phyloP scores from a whole-genome alignment of 768 basidiomycete genomes.

The Amanita polypyramis region DNA sequence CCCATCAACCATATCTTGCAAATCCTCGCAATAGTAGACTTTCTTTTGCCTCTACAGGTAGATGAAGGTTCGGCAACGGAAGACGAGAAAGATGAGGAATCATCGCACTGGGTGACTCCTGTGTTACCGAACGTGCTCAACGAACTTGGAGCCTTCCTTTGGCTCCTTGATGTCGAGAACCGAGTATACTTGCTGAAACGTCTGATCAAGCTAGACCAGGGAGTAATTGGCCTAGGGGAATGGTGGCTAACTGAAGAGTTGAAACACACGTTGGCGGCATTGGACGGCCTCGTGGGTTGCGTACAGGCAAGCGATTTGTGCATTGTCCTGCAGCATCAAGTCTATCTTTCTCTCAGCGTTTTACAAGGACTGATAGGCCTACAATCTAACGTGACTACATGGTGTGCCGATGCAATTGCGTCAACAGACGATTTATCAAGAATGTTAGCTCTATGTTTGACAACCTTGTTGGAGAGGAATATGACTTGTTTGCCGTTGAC shows the following conservation, averaged over 20 bases:
- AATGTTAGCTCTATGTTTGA: constrained; percentile 30
- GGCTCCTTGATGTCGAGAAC: constrained; percentile 43
- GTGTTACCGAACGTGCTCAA: constrained; percentile 48
- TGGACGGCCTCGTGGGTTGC: constrained; percentile 24
- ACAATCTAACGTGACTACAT: constrained; percentile 27
- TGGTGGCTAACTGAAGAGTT: constrained; percentile 64
- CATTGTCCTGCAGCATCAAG: constrained; percentile 34
- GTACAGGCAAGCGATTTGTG: constrained; percentile 22
- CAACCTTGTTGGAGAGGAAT: constrained; percentile 35
- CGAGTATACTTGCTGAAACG: constrained; percentile 43
- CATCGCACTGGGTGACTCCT: constrained; percentile 36
- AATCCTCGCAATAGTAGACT: constrained; percentile 45
- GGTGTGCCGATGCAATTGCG: constrained; percentile 34
- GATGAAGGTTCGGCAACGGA: not conserved
- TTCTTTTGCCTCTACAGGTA: constrained; percentile 35
- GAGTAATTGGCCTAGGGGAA: constrained; percentile 46
- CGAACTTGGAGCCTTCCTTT: constrained; percentile 47
- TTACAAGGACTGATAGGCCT: constrained; percentile 32
- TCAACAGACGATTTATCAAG: constrained; percentile 31
- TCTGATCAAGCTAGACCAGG: constrained; percentile 47
- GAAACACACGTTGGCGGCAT: constrained; percentile 32
- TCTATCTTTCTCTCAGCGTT: constrained; percentile 39
- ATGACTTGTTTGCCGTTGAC: constrained; percentile 34
- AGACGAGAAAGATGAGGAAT: constrained; percentile 14
- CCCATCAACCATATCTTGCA: constrained; percentile 48